Base-by-base conservation (phyloP, 2,329 filamentous ascomycete genomes). In the Beauveria scarabaeidicola region DNA sequence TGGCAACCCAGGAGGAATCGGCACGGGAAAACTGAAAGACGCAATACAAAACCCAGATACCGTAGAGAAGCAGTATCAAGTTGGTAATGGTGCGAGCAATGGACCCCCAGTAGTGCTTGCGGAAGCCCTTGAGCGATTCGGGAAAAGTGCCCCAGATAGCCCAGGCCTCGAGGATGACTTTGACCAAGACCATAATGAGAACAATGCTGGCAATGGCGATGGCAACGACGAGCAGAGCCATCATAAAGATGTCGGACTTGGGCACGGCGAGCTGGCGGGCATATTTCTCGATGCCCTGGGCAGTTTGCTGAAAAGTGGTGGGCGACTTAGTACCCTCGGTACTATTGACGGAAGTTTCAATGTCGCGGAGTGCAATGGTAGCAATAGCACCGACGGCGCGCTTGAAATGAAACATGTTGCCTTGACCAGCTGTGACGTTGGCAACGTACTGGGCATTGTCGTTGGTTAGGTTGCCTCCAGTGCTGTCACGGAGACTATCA, bases 91-190 rank as follows among this genome's bases (percentile, higher is more conserved):
- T 88, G 62, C 93, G 90, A 50, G 88, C 90, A 71, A 99, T 87
- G 59, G 91, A 85, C 65, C 90, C 89, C 94, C 94, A 97, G 78
- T 97, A 97, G 72, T 96, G 90, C 76, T 96, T 89, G 65, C 94
- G 89, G 82, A 97, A 97, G 50, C 88, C 87, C 17, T 84, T 78
- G 60, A 97, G 81, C 40, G 83, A 81, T 69, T 90, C 81, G 13
- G 94, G 92, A 69, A 97, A 95, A 62, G 79, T 90, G 64, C 89
- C 91, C 65, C 90, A 93, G n/a, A 97, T 78, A 17, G 91, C 88
- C 91, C 93, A 97, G 43, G 85, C 78, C 74, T 97, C 94, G 54
- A 99, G 83, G 55, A 97, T 84, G 61, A 96, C 85, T 78, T 97
- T 99, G 74, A 95, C 82, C 5, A 97, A 81, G 29, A 97, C 79